Conservation (phyloP, 2,329 filamentous ascomycete species). For the Decorospora gaudefroyi region DNA sequence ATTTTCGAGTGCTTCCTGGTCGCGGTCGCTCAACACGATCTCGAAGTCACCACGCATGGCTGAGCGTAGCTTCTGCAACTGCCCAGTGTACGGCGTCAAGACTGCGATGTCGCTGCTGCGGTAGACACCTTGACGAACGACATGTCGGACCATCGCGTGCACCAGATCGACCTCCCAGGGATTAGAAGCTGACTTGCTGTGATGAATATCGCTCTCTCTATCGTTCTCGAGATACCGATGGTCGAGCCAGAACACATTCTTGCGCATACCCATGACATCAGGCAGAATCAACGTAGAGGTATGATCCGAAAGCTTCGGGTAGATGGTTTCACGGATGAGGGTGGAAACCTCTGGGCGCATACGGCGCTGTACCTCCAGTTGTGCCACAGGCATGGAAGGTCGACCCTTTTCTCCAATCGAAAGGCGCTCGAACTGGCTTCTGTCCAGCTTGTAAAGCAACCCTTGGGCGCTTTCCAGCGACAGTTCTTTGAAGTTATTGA, state of each 20-base stretch:
- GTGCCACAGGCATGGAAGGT: slow-evolving; percentile 31
- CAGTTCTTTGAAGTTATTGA: slow-evolving; percentile 58
- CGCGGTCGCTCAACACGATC: slow-evolving; percentile 67
- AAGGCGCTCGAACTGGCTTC: slow-evolving; percentile 66
- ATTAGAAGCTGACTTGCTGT: slow-evolving; percentile 58
- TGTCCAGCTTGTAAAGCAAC: slow-evolving; percentile 59
- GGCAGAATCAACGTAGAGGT: slow-evolving; percentile 48
- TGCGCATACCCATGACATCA: slow-evolving; percentile 58
- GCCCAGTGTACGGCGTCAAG: slow-evolving; percentile 67
- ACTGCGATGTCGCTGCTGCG: slow-evolving; percentile 67
- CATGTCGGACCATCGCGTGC: slow-evolving; percentile 64
- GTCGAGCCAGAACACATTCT: slow-evolving; percentile 65
- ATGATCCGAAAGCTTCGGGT: slow-evolving; percentile 61
- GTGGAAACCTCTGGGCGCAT: slow-evolving; percentile 67
- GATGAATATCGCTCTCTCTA: slow-evolving; percentile 12
- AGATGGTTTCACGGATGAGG: slow-evolving; percentile 62
- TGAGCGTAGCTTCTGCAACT: slow-evolving; percentile 58
- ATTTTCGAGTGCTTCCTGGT: slow-evolving; percentile 58
- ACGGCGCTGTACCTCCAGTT: slow-evolving; percentile 63
- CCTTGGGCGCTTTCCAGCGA: slow-evolving; percentile 57
- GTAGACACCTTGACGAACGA: slow-evolving; percentile 68
- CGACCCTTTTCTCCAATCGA: slow-evolving; percentile 36
- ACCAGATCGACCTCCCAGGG: slow-evolving; percentile 67
- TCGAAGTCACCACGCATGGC: slow-evolving; percentile 58
- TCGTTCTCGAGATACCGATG: slow-evolving; percentile 56